Base-by-base conservation (phyloP, 805 yeast species). In the Yarrowia porcina region DNA sequence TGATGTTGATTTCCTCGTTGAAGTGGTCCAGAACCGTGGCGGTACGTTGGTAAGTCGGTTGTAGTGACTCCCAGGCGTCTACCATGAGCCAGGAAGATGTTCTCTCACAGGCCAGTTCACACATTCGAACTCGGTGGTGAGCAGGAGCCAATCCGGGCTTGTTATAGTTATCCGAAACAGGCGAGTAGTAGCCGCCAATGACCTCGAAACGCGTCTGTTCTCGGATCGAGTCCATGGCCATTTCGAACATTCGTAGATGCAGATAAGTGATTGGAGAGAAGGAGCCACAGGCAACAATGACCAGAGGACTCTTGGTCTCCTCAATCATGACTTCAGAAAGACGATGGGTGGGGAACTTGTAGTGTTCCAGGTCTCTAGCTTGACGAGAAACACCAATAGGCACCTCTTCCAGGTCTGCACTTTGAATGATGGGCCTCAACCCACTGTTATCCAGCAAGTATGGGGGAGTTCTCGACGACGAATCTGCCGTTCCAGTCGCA, bases 41-140 rank as follows among this genome's bases (percentile, higher is more conserved):
- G 0, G 99, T 94, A 68, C 99, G 82, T 27, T 96, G 90, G 74
- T 94, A 94, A 49, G 85, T 81, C 0, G 89, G 89, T 75, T 94
- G 99, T 65, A 94, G 79, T 3, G 96, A 87, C 76, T 94, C 99
- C 99, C 99, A 94, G 0, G 98, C 97, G 74, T 94, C 99, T 28
- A 94, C 99, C 99, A 94, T 94, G 39, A 94, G 80, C 99, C 99
- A 94, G 27, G 93, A 86, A 4, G 94, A 86, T 0, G 99, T 94
- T 70, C 99, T 81, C 72, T 94, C 99, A 75, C 99, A 92, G 0
- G 97, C 98, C 71, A 94, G 80, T 73, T 94, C 99, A 75, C 99
- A 91, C 99, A 94, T 94, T 61, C 98, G 81, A 11, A 94, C 99
- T 64, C 99, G 83, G 74, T 94, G 97, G 66, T 80, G 81, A 0